Evolutionary conservation across 1,139 yeast species (phyloP).

Genomic region (Pichia sp.): DNA sequence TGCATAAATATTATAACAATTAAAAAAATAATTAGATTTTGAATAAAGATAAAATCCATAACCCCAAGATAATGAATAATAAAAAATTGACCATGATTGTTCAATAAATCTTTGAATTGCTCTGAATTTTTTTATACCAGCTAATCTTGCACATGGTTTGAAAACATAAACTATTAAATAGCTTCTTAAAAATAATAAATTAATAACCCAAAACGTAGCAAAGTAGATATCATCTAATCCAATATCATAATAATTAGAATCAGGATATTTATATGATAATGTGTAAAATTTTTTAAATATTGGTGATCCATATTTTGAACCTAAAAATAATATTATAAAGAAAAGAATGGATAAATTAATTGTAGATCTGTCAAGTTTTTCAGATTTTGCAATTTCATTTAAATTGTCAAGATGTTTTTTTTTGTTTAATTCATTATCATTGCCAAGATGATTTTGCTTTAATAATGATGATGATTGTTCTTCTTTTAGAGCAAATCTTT

Average conservation of each 20-base stretch:
- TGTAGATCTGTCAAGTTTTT: slow-evolving; percentile 18
- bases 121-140: slow-evolving; percentile 44
- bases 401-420: slow-evolving; percentile 1
- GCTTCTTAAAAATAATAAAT: slow-evolving; percentile 55
- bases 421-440: background rate
- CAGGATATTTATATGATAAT: slow-evolving; percentile 41
- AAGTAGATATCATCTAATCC: slow-evolving; percentile 52
- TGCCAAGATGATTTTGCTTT: background rate
- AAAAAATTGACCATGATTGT: slow-evolving; percentile 76
- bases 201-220: slow-evolving; percentile 50
- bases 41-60: slow-evolving; percentile 55
- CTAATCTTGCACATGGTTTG: slow-evolving; percentile 49
- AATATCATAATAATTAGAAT: slow-evolving; percentile 39
- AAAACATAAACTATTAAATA: slow-evolving; percentile 52
- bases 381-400: slow-evolving; percentile 10
- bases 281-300: slow-evolving; percentile 37
- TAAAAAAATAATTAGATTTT: slow-evolving; percentile 53
- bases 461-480: background rate
- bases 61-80: slow-evolving; percentile 50
- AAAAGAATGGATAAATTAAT: slow-evolving; percentile 17
- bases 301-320: slow-evolving; percentile 14
- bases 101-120: slow-evolving; percentile 70
- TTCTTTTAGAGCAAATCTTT: slow-evolving; percentile 3
- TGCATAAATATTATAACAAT: slow-evolving; percentile 55
- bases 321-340: slow-evolving; percentile 13